These are phyloP conservation scores for Ceratobasidium sp. DNA, from an alignment of 1,284 basidiomycete genomes.

Conservation along the genomic window DNA sequence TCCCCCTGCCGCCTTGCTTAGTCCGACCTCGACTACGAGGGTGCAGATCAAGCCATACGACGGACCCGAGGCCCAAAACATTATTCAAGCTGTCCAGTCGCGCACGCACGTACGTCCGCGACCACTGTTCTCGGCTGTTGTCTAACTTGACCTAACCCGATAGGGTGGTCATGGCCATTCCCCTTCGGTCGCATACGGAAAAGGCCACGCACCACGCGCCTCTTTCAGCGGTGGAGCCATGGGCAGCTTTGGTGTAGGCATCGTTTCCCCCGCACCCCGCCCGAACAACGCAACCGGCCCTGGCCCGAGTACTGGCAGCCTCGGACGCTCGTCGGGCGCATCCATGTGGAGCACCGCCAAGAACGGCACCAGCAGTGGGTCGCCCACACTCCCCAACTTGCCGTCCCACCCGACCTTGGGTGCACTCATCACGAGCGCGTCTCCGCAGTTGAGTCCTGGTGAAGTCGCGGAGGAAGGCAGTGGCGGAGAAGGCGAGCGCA, in stretches of 20 bases:
- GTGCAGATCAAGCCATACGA: slow-evolving; percentile 86
- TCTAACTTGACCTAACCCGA: slow-evolving; percentile 12
- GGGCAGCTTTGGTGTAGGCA: slow-evolving; percentile 42
- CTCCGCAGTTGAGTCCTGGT: slow-evolving; percentile 61
- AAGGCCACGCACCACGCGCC: slow-evolving; percentile 72
- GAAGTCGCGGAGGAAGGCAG: slow-evolving; percentile 58
- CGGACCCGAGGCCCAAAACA: slow-evolving; percentile 88
- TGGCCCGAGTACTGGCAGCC: slow-evolving; percentile 53
- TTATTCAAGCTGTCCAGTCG: slow-evolving; percentile 86
- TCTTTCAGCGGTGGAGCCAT: slow-evolving; percentile 62
- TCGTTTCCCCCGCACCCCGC: slow-evolving; percentile 8
- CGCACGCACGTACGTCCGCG: slow-evolving; percentile 52
- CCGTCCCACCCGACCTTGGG: slow-evolving; percentile 84
- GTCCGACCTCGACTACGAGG: slow-evolving; percentile 64
- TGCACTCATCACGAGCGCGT: slow-evolving; percentile 78
- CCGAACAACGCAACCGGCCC: slow-evolving; percentile 63
- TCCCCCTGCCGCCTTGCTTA: slow-evolving; percentile 77
- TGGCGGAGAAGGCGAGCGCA: slow-evolving; percentile 53
- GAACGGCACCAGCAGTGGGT: slow-evolving; percentile 51
- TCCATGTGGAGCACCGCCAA: slow-evolving; percentile 44
- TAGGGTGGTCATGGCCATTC: slow-evolving; percentile 36
- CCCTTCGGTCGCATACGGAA: slow-evolving; percentile 36
- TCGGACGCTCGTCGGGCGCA: slow-evolving; percentile 46
- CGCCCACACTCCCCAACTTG: slow-evolving; percentile 80
- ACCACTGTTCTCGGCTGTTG: not conserved